Conservation (phyloP, 164 flowering plant species). For the Magnolia officinalis region DNA sequence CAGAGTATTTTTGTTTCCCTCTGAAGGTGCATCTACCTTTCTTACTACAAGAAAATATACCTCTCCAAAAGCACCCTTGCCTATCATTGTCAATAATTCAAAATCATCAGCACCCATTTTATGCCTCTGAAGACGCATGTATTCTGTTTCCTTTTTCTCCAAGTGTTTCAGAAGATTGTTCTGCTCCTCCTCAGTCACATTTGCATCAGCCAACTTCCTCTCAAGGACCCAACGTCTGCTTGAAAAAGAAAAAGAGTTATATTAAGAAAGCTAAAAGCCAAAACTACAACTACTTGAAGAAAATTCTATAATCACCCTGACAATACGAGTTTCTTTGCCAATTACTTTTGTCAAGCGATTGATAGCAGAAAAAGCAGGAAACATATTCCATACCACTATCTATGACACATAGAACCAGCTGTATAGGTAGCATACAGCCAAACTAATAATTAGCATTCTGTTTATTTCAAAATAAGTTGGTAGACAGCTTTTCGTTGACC, state of each 20-base stretch:
- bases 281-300: background rate
- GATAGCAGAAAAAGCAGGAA: background rate
- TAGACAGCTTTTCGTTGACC: background rate
- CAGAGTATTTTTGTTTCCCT: background rate
- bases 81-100: conserved; percentile 90
- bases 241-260: background rate
- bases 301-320: background rate
- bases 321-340: background rate
- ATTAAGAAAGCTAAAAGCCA: background rate
- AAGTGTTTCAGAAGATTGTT: conserved; percentile 62
- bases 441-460: too few species aligned
- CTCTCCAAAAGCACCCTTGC: conserved; percentile 99
- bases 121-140: conserved; percentile 91
- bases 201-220: conserved; percentile 88
- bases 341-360: background rate
- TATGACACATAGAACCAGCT: too few species aligned
- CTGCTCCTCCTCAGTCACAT: conserved; percentile 82
- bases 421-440: too few species aligned
- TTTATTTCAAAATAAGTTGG: background rate
- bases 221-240: conserved; percentile 76
- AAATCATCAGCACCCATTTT: conserved; percentile 95
- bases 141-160: conserved; percentile 90
- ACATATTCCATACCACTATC: background rate
- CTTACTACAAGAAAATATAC: conserved; percentile 26
- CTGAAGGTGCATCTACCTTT: background rate